A percentile compares a stretch with the other conserved stretches of the same genome.
Conservation (phyloP, 495 filamentous ascomycete genomes). For the Tetracladium marchalianum region DNA sequence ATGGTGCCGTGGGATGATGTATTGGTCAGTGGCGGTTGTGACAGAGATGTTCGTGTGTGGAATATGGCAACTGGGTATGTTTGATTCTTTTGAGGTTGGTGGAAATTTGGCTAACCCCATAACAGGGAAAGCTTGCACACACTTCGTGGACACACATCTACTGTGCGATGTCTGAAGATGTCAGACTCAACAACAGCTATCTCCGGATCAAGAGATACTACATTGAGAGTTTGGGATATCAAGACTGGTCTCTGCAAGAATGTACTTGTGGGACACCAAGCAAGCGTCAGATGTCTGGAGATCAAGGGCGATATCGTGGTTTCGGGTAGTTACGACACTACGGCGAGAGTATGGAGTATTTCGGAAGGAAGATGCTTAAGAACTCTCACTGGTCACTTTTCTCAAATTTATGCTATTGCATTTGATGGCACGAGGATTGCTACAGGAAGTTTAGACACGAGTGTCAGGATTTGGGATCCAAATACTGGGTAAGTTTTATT, state of each 20-base stretch:
- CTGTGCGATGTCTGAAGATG: constrained; percentile 96
- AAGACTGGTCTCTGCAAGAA: constrained; percentile 75
- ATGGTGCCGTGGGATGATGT: constrained; percentile 98
- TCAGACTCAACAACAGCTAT: constrained; percentile 87
- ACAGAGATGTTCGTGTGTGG: constrained; percentile 95
- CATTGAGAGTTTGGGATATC: constrained; percentile 91
- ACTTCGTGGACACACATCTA: constrained; percentile 88
- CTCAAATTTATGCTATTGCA: constrained; percentile 96
- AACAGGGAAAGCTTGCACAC: constrained; percentile 61
- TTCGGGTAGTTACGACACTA: constrained; percentile 94
- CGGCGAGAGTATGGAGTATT: constrained; percentile 94
- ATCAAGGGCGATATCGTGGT: constrained; percentile 94
- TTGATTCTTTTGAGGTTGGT: constrained; percentile 1
- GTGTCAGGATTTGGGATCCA: constrained; percentile 94
- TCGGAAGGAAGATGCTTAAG: constrained; percentile 83
- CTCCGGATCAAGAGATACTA: constrained; percentile 92
- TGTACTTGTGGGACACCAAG: constrained; percentile 91
- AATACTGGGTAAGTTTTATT: constrained; percentile 58
- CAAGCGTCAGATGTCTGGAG: constrained; percentile 89
- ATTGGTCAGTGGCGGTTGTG: constrained; percentile 91
- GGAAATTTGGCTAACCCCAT: constrained; percentile 16
- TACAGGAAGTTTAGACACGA: constrained; percentile 95
- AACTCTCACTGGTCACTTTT: constrained; percentile 91
- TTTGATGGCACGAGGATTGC: constrained; percentile 90
- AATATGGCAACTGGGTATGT: constrained; percentile 89